phyloP scores from a whole-genome alignment of 2,329 filamentous ascomycete species.

The Sodiomyces alkalinus region DNA sequence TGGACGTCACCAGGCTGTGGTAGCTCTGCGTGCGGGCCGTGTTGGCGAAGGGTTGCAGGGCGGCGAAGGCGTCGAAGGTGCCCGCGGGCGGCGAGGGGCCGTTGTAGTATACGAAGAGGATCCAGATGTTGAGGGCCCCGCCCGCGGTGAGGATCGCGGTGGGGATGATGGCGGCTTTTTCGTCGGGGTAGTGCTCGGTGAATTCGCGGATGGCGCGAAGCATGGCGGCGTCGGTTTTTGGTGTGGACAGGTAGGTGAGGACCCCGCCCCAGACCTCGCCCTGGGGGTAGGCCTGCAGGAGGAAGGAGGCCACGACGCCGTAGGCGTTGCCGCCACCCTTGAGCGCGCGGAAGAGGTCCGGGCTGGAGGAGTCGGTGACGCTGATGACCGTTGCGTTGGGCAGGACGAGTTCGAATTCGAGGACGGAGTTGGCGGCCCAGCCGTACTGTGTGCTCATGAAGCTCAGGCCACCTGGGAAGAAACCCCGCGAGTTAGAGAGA shows the following conservation, averaged over 20 bases:
- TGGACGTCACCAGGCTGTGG: constrained; percentile 28
- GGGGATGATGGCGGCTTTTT: constrained; percentile 44
- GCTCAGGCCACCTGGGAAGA: constrained; percentile 30
- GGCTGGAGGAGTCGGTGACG: constrained; percentile 23
- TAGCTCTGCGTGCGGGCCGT: constrained; percentile 30
- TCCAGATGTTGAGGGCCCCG: constrained; percentile 34
- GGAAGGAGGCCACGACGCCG: constrained; percentile 32
- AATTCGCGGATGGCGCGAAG: constrained; percentile 36
- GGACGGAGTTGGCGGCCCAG: constrained; percentile 32
- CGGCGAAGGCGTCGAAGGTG: constrained; percentile 41
- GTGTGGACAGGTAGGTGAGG: constrained; percentile 18
- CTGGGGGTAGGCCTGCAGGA: constrained; percentile 24
- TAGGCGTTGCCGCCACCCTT: constrained; percentile 43
- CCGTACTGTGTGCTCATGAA: constrained; percentile 36
- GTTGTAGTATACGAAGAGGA: constrained; percentile 49
- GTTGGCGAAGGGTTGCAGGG: constrained; percentile 25
- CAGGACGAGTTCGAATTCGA: constrained; percentile 35
- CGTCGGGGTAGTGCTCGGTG: constrained; percentile 40
- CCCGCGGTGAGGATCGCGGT: constrained; percentile 31
- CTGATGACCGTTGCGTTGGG: constrained; percentile 30
- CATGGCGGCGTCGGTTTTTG: constrained; percentile 17
- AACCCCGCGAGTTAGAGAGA: background rate
- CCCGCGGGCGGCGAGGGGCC: constrained; percentile 33
- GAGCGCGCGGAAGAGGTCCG: constrained; percentile 36
- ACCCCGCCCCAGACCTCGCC: constrained; percentile 27